phyloP scores from a whole-genome alignment of 371 early-diverging fungal genomes.

The Zopfochytrium polystomum region DNA sequence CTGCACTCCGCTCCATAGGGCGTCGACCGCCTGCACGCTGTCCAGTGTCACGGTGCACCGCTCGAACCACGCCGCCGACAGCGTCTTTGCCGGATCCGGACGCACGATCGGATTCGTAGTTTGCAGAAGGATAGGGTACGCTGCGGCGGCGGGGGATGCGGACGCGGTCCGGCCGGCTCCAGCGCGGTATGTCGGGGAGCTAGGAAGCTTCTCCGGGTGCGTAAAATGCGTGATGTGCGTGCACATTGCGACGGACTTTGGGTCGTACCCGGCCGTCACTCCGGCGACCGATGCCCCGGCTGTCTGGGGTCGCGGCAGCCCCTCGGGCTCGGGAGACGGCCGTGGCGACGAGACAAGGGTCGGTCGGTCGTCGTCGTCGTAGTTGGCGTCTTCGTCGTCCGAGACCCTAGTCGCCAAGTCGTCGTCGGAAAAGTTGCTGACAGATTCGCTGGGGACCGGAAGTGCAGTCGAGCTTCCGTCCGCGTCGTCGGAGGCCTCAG shows the following conservation, averaged over 20 bases:
- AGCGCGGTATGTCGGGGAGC: too few species aligned
- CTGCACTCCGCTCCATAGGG: slow-evolving; percentile 43
- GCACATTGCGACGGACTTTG: slow-evolving; percentile 26
- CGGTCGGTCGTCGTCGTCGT: slow-evolving; percentile 1
- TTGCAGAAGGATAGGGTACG: slow-evolving; percentile 53
- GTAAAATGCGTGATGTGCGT: slow-evolving; percentile 36
- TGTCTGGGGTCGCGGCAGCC: too few species aligned
- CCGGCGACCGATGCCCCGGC: too few species aligned
- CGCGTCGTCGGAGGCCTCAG: too few species aligned
- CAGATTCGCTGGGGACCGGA: too few species aligned
- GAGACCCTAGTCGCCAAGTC: too few species aligned
- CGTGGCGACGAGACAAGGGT: slow-evolving; percentile 3
- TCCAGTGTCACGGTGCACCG: slow-evolving; percentile 70
- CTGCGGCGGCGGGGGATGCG: too few species aligned
- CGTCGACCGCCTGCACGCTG: slow-evolving; percentile 56
- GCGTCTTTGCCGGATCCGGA: slow-evolving; percentile 55
- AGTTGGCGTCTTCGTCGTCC: slow-evolving; percentile 6
- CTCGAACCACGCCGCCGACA: slow-evolving; percentile 68
- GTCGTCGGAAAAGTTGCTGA: too few species aligned
- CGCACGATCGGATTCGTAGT: slow-evolving; percentile 71
- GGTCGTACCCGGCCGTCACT: slow-evolving; percentile 29
- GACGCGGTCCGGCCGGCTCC: too few species aligned
- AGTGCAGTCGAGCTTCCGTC: too few species aligned
- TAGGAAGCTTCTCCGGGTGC: slow-evolving; percentile 17
- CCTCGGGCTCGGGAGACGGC: slow-evolving; percentile 1